Evolutionary conservation across 1,284 basidiomycete genomes (phyloP).

Genomic region (Austroboletus rostrupii): DNA sequence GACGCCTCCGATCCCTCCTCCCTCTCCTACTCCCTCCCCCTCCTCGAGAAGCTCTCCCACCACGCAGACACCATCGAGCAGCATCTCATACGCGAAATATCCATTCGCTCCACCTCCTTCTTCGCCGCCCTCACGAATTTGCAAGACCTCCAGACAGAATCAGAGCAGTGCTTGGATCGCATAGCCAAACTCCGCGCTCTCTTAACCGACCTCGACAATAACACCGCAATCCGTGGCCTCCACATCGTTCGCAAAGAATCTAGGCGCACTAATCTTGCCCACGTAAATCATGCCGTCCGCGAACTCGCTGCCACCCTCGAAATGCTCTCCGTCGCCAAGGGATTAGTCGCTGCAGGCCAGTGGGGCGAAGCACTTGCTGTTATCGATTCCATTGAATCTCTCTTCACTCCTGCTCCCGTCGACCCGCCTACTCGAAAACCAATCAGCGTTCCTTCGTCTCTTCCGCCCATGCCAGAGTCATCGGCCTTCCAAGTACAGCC

Average conservation of each 20-base stretch:
- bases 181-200: slow-evolving; percentile 72
- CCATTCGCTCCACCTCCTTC: slow-evolving; percentile 87
- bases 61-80: slow-evolving; percentile 94
- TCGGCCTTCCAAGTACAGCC: slow-evolving; percentile 4
- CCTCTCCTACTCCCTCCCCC: slow-evolving; percentile 62
- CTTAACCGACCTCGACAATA: slow-evolving; percentile 74
- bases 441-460: slow-evolving; percentile 23
- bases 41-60: slow-evolving; percentile 90
- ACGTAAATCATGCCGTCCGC: slow-evolving; percentile 60
- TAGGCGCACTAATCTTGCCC: slow-evolving; percentile 56
- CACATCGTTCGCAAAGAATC: slow-evolving; percentile 67
- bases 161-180: slow-evolving; percentile 74
- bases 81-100: slow-evolving; percentile 92
- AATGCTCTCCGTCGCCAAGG: slow-evolving; percentile 66
- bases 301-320: slow-evolving; percentile 72
- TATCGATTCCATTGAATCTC: slow-evolving; percentile 66
- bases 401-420: slow-evolving; percentile 48
- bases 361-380: slow-evolving; percentile 81
- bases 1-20: slow-evolving; percentile 50
- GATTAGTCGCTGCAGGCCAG: slow-evolving; percentile 75
- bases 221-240: slow-evolving; percentile 74
- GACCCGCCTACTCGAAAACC: slow-evolving; percentile 10
- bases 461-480: slow-evolving; percentile 35
- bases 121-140: slow-evolving; percentile 95
- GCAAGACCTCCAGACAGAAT: slow-evolving; percentile 88